phyloP scores from a whole-genome alignment of 1,284 basidiomycete species.

The Mycena sp. region DNA sequence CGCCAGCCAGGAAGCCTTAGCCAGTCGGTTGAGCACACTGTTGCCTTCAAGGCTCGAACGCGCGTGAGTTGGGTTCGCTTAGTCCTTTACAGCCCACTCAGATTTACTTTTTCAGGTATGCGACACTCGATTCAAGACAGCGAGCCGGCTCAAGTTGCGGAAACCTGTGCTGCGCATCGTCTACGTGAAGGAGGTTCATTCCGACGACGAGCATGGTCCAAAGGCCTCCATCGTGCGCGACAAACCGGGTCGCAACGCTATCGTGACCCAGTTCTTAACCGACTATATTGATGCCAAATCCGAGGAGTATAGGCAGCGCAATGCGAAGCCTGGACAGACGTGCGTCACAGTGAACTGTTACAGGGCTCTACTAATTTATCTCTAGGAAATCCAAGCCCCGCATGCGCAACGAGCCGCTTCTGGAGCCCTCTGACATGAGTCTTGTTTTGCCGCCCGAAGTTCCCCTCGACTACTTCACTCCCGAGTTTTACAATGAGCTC shows the following conservation, averaged over 20 bases:
- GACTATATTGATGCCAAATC: neutral
- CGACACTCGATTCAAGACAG: neutral
- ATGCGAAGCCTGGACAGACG: neutral
- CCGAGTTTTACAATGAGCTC: conserved; percentile 33
- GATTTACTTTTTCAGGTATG: neutral
- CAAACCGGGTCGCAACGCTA: conserved; percentile 13
- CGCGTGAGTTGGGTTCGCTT: neutral
- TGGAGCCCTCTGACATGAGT: neutral
- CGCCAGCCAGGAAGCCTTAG: conserved; percentile 4
- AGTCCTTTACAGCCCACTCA: neutral
- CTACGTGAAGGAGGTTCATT: neutral
- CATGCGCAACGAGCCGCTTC: neutral
- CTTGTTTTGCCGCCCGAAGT: neutral
- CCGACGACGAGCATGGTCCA: conserved; percentile 8
- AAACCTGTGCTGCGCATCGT: conserved; percentile 14
- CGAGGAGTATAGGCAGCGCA: conserved; percentile 3
- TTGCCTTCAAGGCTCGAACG: conserved; percentile 6
- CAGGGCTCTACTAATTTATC: neutral
- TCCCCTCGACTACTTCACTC: conserved; percentile 38
- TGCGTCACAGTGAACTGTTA: neutral
- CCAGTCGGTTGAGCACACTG: neutral
- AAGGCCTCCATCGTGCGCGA: neutral
- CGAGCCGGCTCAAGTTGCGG: neutral
- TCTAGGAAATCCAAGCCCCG: neutral
- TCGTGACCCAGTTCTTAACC: neutral